phyloP scores from a whole-genome alignment of 2,329 filamentous ascomycete species.

The Venturiaceae sp. region DNA sequence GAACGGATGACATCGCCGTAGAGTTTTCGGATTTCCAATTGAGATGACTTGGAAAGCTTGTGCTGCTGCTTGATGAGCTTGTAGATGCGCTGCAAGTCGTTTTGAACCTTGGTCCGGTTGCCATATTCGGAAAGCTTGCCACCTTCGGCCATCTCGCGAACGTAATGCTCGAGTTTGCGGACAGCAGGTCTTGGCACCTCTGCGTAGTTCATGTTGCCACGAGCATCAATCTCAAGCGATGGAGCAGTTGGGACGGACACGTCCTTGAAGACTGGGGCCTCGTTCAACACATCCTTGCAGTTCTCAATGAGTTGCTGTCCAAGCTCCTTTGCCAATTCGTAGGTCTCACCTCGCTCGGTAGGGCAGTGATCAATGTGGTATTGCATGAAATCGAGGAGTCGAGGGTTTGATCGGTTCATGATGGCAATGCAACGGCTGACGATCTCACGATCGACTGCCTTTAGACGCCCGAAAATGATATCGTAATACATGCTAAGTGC shows the following conservation, averaged over 20 bases:
- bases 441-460: conserved; percentile 92
- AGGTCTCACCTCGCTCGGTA: conserved; percentile 91
- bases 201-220: conserved; percentile 85
- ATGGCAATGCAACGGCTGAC: conserved; percentile 97
- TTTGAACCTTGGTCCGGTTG: conserved; percentile 96
- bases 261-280: conserved; percentile 89
- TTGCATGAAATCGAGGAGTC: conserved; percentile 97
- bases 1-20: conserved; percentile 93
- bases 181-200: conserved; percentile 81
- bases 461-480: conserved; percentile 91
- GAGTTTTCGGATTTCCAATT: conserved; percentile 90
- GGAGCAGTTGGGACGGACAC: conserved; percentile 87
- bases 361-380: conserved; percentile 99
- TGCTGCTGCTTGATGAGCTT: conserved; percentile 98
- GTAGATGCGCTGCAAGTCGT: conserved; percentile 89
- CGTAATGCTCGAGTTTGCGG: conserved; percentile 96
- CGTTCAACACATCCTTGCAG: conserved; percentile 81
- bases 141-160: conserved; percentile 95
- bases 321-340: conserved; percentile 92
- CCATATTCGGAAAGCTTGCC: conserved; percentile 98
- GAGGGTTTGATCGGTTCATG: conserved; percentile 98
- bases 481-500: conserved; percentile 98
- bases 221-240: conserved; percentile 82
- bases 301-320: conserved; percentile 92
- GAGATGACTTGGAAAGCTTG: conserved; percentile 91